Evolutionary conservation across 2,329 filamentous ascomycete species (phyloP).

Genomic region (Fusarium vanettenii): DNA sequence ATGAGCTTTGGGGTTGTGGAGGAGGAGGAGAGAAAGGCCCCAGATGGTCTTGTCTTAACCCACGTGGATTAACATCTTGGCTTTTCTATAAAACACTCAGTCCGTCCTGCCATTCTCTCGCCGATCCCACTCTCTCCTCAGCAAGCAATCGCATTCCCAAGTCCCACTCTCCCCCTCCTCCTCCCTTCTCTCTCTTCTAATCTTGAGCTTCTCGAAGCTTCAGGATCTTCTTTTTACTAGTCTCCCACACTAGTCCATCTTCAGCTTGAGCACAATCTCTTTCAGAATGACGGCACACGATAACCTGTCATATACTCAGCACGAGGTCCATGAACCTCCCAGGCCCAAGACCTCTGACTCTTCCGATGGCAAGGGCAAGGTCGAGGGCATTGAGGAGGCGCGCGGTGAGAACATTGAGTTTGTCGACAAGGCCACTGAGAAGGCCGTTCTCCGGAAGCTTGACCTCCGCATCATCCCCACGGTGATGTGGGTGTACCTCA

Average conservation of each 20-base stretch:
- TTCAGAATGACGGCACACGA: slow-evolving; percentile 19
- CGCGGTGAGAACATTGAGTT: slow-evolving; percentile 19
- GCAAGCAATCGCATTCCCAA: background rate
- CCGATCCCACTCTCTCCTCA: slow-evolving; percentile 1
- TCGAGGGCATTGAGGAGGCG: slow-evolving; percentile 29
- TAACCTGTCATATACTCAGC: slow-evolving; percentile 10
- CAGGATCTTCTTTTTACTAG: background rate
- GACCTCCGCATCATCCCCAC: slow-evolving; percentile 49
- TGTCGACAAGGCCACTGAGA: slow-evolving; percentile 38
- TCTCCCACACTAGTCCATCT: background rate
- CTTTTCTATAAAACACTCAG: slow-evolving; percentile 13
- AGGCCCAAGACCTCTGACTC: slow-evolving; percentile 34
- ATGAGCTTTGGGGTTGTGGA: slow-evolving; percentile 2
- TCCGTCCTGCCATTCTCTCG: background rate
- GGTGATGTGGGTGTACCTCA: slow-evolving; percentile 49
- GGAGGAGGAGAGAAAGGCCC: background rate
- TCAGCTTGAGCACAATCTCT: background rate
- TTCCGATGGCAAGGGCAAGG: slow-evolving; percentile 10
- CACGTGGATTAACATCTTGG: slow-evolving; percentile 22
- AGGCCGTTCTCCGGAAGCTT: slow-evolving; percentile 43
- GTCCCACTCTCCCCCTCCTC: background rate
- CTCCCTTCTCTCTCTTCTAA: background rate
- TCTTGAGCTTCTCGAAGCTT: background rate
- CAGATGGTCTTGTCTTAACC: background rate
- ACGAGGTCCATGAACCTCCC: background rate